A percentile compares a stretch with the other conserved stretches of the same genome.
Conservation (phyloP, 805 yeast genomes). For the Starmera pachycereana region DNA sequence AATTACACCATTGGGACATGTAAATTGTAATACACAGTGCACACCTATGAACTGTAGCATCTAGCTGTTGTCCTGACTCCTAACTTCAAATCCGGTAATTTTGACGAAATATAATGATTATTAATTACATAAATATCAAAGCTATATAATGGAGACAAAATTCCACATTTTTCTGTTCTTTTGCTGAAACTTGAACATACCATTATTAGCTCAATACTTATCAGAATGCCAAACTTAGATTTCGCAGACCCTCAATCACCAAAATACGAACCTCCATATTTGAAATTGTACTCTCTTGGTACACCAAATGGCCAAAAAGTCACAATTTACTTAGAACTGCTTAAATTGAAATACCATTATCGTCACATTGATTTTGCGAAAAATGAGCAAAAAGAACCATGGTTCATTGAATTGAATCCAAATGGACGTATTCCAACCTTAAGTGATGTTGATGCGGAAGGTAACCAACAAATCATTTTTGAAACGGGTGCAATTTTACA, state of each 20-base stretch:
- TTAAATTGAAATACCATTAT: slow-evolving; percentile 23
- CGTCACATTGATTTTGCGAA: slow-evolving; percentile 30
- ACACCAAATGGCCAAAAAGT: slow-evolving; percentile 34
- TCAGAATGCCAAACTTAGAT: background rate
- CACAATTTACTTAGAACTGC: slow-evolving; percentile 24
- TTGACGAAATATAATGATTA: too few relatives aligned
- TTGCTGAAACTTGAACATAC: too few relatives aligned
- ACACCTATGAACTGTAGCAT: too few relatives aligned
- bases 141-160: too few relatives aligned
- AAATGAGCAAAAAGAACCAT: slow-evolving; percentile 41
- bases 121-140: too few relatives aligned
- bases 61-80: too few relatives aligned
- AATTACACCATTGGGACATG: too few relatives aligned
- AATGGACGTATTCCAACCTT: slow-evolving; percentile 57
- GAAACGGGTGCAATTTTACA: slow-evolving; percentile 56
- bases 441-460: slow-evolving; percentile 26
- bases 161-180: too few relatives aligned
- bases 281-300: slow-evolving; percentile 32
- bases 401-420: slow-evolving; percentile 48
- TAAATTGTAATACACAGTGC: too few relatives aligned
- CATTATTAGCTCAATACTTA: background rate
- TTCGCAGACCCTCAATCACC: slow-evolving; percentile 20
- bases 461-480: slow-evolving; percentile 33
- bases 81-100: too few relatives aligned
- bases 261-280: slow-evolving; percentile 28